Base-by-base conservation (phyloP, 495 filamentous ascomycete genomes). In the Aspergillus funiculosus region DNA sequence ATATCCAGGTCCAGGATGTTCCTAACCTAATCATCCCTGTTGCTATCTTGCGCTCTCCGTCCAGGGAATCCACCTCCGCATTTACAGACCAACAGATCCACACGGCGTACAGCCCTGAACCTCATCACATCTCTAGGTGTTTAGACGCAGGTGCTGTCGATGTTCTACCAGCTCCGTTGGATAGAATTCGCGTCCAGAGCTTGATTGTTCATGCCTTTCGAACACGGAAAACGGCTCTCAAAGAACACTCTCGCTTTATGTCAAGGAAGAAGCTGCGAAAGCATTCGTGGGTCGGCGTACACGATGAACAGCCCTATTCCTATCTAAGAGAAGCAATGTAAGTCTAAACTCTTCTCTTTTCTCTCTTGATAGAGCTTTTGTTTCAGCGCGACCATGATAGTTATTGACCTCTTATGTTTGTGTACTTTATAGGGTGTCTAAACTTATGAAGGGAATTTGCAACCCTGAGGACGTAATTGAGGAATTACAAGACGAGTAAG, bases 211-310 rank as follows among this genome's bases (percentile, higher is more conserved):
- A 91, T 63, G 88, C 85, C 22, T 94, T 91, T 66, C 79, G 87
- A 40, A 80, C 80, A 9, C 83, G 83, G 49, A 86, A 81, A 57
- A 76, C 86, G 44, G 78, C 83, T 15, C 74, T 76, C 19, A 77
- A 75, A 56, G 82, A 87, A 39, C 79, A 86, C 58, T 77, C 81
- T 19, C 74, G 78, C 3, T 76, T 86, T 39, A 51, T 87, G 10
- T 79, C 83, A 17, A 57, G 59, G 24, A 86, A 79, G 53, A 78
- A 80, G 50, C 75, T 77, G 15, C 76, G 90, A 40, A 94, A 92
- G 63, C 79, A 87, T 39, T 95, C 90, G 2, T 95, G 88, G 89
- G 87, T 96, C 29, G 89, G 89, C 20, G 77, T 91, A n/a, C 76
- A 85, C 52, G 82, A 90, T 57, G 77, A 84, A 56, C 87, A 89